Evolutionary conservation across 1,284 basidiomycete genomes (phyloP), one percentile per base, ranked within the genome.

Genomic region (Golubevia sp.): DNA sequence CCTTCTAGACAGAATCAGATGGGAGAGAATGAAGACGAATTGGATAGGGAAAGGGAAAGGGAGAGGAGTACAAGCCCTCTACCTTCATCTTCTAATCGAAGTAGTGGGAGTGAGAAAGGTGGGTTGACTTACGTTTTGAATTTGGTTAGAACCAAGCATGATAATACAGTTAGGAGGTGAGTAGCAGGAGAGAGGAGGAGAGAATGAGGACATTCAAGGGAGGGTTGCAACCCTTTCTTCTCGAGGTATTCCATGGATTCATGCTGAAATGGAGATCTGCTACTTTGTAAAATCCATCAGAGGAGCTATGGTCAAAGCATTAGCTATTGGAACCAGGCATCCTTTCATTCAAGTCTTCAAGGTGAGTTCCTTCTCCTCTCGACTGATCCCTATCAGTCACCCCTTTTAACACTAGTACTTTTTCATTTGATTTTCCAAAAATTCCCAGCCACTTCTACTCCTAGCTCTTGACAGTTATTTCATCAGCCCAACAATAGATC

Each of bases 261-360:
- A n/a, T n/a, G n/a, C n/a, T n/a, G n/a, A n/a, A n/a, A n/a, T n/a
- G n/a, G n/a, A n/a, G n/a, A n/a, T n/a, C n/a, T n/a, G n/a, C n/a
- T n/a, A n/a, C n/a, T n/a, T n/a, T n/a, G n/a, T n/a, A n/a, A n/a
- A n/a, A n/a, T n/a, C n/a, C n/a, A 55, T 26, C 72, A 94, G 96
- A 86, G 95, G 96, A 61, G 96, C 95, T 0, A 89, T 92, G 70
- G 94, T 98, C 68, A 93, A 97, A 85, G 96, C 96, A 2, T 88
- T 99, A 86, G 96, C 96, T 18, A 92, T 99, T 70, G 97, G 93
- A 78, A 96, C 94, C 0, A 90, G 91, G 25, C 91, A 96, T 85
- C 94, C 97, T 0, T 98, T 92, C 84, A 94, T 99, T 64, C 93
- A 97, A 75, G 93, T 98, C 76, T 99, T 97, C 89, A 97, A 98